These are phyloP conservation scores for Skeletonema menzelii DNA, from an alignment of 108 stramenopile species.

Conservation along the genomic window DNA sequence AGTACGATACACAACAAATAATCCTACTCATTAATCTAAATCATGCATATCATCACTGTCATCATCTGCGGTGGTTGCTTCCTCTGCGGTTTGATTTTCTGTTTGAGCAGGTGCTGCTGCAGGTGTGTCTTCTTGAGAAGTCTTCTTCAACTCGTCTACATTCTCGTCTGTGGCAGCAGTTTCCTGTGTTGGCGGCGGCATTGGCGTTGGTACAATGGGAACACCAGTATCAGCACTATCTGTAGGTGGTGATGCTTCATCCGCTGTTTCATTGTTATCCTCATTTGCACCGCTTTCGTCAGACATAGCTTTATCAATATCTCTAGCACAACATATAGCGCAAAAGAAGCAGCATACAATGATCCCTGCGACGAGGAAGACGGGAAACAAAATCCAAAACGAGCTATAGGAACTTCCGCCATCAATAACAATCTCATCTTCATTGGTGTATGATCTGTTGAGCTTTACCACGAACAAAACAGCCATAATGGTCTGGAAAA, in stretches of 20 bases:
- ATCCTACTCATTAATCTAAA: constrained; percentile 35
- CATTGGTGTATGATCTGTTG: constrained; percentile 49
- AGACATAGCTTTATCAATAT: constrained; percentile 36
- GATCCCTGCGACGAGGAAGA: constrained; percentile 65
- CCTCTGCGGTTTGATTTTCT: neutral
- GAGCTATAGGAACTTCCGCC: constrained; percentile 55
- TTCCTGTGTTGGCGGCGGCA: neutral
- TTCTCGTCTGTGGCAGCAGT: neutral
- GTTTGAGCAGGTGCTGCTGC: neutral
- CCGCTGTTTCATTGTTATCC: constrained; percentile 12
- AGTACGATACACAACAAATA: neutral
- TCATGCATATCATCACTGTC: constrained; percentile 50
- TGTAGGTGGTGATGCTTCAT: constrained; percentile 9
- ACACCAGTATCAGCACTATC: neutral
- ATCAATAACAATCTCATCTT: constrained; percentile 39
- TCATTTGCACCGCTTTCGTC: constrained; percentile 16
- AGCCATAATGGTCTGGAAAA: constrained; percentile 60
- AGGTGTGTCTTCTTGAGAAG: constrained; percentile 3
- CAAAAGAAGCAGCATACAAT: constrained; percentile 66
- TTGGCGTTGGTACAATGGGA: constrained; percentile 6
- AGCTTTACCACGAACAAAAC: constrained; percentile 73
- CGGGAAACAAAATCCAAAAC: constrained; percentile 82
- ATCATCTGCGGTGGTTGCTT: constrained; percentile 3
- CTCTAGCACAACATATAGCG: constrained; percentile 65
- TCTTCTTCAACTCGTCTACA: neutral